Evolutionary conservation across 164 flowering plant species (phyloP).

Genomic region (Vitis riparia): DNA sequence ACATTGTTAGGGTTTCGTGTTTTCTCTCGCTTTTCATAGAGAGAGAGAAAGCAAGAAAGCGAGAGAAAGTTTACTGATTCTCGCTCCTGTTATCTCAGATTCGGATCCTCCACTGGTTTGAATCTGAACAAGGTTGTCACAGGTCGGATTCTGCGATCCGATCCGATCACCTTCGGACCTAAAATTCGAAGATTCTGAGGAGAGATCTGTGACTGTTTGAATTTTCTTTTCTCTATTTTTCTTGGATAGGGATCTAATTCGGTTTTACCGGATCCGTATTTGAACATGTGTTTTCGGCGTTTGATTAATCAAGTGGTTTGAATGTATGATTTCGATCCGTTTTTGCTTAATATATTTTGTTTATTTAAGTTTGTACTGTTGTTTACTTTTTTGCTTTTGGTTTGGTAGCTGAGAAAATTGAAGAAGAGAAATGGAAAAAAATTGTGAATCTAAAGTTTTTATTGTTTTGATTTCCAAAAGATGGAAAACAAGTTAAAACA

Average conservation of each 20-base stretch:
- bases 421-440: too few species aligned
- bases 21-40: too few species aligned
- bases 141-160: conserved; percentile 9
- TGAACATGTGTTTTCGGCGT: neutral
- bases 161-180: neutral
- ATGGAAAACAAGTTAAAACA: too few species aligned
- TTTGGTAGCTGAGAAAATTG: too few species aligned
- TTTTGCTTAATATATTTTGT: too few species aligned
- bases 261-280: neutral
- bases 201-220: conserved; percentile 7
- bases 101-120: conserved; percentile 12
- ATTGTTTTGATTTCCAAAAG: too few species aligned
- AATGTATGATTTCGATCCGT: too few species aligned
- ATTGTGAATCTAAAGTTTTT: too few species aligned
- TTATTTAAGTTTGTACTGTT: too few species aligned
- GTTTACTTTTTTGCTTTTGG: too few species aligned
- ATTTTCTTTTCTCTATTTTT: neutral
- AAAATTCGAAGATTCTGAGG: neutral
- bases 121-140: conserved; percentile 3
- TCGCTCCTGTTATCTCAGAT: neutral
- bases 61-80: neutral
- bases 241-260: neutral
- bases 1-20: too few species aligned
- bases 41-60: too few species aligned
- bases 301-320: neutral